Base-by-base conservation (phyloP, 495 filamentous ascomycete genomes). In the Aspergillus bertholletiae region DNA sequence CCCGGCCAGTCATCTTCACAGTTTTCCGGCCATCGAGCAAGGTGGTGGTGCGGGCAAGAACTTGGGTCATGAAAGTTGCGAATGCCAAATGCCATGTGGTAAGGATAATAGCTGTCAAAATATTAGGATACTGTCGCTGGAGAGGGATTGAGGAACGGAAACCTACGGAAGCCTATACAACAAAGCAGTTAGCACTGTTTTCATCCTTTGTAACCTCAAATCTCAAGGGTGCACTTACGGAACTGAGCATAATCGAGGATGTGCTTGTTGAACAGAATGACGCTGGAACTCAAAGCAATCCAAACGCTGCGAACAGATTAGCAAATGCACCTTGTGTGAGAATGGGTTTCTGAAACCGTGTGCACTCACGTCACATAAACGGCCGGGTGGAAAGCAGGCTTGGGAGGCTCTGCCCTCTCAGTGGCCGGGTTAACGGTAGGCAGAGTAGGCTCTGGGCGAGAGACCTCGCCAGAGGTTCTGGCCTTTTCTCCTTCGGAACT, bases 261-360 rank as follows among this genome's bases (percentile, higher is more conserved):
- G 83, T 89, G 93, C 83, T 98, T 98, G 86, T 98, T 97, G 87
- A 96, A 98, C 40, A 97, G 76, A 63, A 98, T 98, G 58, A 96
- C 90, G 58, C 84, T 88, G 28, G 93, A 96, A 68, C 91, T 96
- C 63, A 96, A 74, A 51, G 83, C 70, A 59, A 98, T 97, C 94
- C 94, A 98, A 66, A 83, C 73, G 59, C 93, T 97, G 69, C 48
- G 49, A 56, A 37, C 11, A 22, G 45, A 59, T 71, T 58, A 75
- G 70, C 49, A 23, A 23, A 18, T 26, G 1, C 27, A 39, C 50
- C 20, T 12, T 28, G 21, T n/a, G 11, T n/a, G 12, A 40, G 5
- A 28, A 32, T 44, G 12, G 17, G 20, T 40, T 13, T 18, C 15
- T n/a, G 39, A 2, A 55, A 12, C n/a, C n/a, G 26, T 41, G 15